Conservation (phyloP, 228 moss, liverwort and hornwort genomes). For the Sphagnum fallax region DNA sequence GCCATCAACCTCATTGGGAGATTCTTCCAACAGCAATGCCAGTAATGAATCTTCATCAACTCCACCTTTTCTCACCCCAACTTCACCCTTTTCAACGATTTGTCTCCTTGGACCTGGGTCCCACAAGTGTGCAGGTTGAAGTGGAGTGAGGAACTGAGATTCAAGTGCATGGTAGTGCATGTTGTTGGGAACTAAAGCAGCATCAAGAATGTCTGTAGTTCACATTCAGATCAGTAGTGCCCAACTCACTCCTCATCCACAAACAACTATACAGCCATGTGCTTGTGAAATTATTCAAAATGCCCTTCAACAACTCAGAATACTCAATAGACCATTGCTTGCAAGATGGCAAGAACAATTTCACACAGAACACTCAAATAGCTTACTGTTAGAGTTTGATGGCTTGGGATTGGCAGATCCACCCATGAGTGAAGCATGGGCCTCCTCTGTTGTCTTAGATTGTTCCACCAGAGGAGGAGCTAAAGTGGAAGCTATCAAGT, state of each 20-base stretch:
- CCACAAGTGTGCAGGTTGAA: slow-evolving; percentile 22
- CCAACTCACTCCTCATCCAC: not conserved
- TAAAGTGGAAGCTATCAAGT: slow-evolving; percentile 25
- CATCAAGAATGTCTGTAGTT: slow-evolving; percentile 19
- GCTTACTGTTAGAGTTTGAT: slow-evolving; percentile 36
- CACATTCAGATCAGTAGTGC: not conserved
- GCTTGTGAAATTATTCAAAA: too few species aligned
- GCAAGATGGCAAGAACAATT: too few species aligned
- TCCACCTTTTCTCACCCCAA: slow-evolving; percentile 33
- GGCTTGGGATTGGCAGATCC: slow-evolving; percentile 25
- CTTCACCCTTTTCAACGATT: slow-evolving; percentile 4
- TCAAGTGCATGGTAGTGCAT: slow-evolving; percentile 9
- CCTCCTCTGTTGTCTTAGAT: slow-evolving; percentile 40
- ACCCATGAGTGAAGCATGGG: slow-evolving; percentile 32
- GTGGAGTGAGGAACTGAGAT: slow-evolving; percentile 15
- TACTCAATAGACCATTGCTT: too few species aligned
- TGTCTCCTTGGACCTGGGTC: slow-evolving; percentile 20
- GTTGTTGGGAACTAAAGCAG: slow-evolving; percentile 29
- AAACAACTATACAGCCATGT: too few species aligned
- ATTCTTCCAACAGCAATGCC: slow-evolving; percentile 74
- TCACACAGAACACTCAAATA: too few species aligned
- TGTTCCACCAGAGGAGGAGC: slow-evolving; percentile 31
- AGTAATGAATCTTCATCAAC: slow-evolving; percentile 85
- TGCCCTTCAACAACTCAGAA: too few species aligned
- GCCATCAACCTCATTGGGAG: slow-evolving; percentile 19